These are phyloP conservation scores for Xylaria castorea DNA, from an alignment of 495 filamentous ascomycete genomes.

Conservation along the genomic window DNA sequence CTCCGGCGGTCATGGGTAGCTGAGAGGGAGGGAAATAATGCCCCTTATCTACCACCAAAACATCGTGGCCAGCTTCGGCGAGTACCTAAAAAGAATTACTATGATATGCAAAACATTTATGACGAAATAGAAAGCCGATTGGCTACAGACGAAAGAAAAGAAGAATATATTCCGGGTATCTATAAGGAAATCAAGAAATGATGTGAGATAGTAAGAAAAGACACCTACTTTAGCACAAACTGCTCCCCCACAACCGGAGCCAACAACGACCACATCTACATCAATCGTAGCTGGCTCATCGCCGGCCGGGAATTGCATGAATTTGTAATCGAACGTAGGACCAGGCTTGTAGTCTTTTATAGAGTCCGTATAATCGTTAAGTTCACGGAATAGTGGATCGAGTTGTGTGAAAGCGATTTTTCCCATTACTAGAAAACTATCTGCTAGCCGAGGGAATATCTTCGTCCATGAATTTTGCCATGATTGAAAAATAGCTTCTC, in stretches of 20 bases:
- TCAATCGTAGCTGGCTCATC: conserved; percentile 62
- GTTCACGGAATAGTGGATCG: conserved; percentile 60
- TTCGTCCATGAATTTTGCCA: conserved; percentile 66
- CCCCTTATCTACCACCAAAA: conserved; percentile 84
- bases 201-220: not conserved
- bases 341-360: conserved; percentile 66
- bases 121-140: no score
- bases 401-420: conserved; percentile 65
- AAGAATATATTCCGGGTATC: no score
- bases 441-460: conserved; percentile 63
- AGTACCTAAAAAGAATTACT: conserved; percentile 42
- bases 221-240: conserved; percentile 73
- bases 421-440: conserved; percentile 60
- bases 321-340: conserved; percentile 54
- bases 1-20: conserved; percentile 72
- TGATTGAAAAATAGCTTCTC: conserved; percentile 64
- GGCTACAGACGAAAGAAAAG: no score
- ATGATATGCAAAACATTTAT: no score
- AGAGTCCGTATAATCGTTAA: conserved; percentile 68
- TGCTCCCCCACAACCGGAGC: conserved; percentile 86
- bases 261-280: conserved; percentile 83
- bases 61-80: conserved; percentile 72
- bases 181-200: no score
- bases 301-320: conserved; percentile 54
- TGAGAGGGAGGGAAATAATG: conserved; percentile 74